Evolutionary conservation across 495 filamentous ascomycete species (phyloP).

Genomic region (Aspergillus indologenus): DNA sequence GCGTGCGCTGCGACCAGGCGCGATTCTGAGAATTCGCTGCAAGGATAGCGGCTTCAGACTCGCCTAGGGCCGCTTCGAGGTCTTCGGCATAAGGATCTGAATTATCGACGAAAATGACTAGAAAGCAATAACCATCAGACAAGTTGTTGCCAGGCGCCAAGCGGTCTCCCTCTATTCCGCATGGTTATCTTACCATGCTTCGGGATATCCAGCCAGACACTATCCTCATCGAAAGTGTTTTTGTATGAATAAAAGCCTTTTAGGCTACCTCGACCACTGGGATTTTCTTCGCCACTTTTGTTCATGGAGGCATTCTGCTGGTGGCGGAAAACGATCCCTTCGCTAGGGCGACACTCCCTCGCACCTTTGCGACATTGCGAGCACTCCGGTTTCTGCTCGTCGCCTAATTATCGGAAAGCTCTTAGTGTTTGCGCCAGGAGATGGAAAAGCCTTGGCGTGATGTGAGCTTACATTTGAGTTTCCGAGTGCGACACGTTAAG

Average conservation of each 20-base stretch:
- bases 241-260: slow-evolving; percentile 69
- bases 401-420: slow-evolving; percentile 31
- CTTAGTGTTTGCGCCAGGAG: neutral
- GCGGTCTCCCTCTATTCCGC: neutral
- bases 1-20: slow-evolving; percentile 22
- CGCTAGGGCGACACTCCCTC: slow-evolving; percentile 59
- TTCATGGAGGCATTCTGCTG: slow-evolving; percentile 76
- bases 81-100: slow-evolving; percentile 61
- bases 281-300: slow-evolving; percentile 34
- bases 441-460: neutral
- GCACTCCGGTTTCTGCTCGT: slow-evolving; percentile 57
- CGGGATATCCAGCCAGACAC: slow-evolving; percentile 62
- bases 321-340: slow-evolving; percentile 65
- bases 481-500: slow-evolving; percentile 60
- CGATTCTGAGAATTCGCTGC: slow-evolving; percentile 34
- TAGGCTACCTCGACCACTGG: slow-evolving; percentile 44
- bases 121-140: slow-evolving; percentile 12
- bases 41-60: slow-evolving; percentile 31
- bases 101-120: slow-evolving; percentile 64
- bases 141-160: neutral
- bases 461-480: slow-evolving; percentile 54
- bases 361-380: slow-evolving; percentile 59
- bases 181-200: slow-evolving; percentile 43
- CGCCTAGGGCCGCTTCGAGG: slow-evolving; percentile 36
- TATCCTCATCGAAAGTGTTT: slow-evolving; percentile 62